These are phyloP conservation scores for Trypanosoma rangeli DNA, from an alignment of 208 protist species.

Conservation along the genomic window DNA sequence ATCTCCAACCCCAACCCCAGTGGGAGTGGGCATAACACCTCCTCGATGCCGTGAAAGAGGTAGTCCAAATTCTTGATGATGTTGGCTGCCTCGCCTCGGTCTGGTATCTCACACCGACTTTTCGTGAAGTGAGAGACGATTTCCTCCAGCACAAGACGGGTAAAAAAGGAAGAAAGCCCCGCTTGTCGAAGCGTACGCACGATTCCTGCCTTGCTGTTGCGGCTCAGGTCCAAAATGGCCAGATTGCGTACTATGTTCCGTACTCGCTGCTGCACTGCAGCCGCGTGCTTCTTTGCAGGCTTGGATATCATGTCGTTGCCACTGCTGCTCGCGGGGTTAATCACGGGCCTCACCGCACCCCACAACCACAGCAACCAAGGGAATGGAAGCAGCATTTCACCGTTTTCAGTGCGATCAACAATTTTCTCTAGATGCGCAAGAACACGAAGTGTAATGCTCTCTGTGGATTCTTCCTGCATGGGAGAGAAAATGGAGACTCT, in stretches of 20 bases:
- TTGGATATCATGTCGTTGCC: not conserved
- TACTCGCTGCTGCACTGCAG: constrained; percentile 43
- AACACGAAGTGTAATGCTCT: constrained; percentile 52
- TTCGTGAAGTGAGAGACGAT: constrained; percentile 63
- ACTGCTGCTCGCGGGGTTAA: constrained; percentile 14
- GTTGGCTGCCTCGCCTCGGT: constrained; percentile 50
- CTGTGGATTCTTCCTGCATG: constrained; percentile 37
- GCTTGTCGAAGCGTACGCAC: constrained; percentile 48
- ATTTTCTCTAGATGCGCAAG: constrained; percentile 82
- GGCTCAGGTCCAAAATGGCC: constrained; percentile 67
- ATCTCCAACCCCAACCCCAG: constrained; percentile 65
- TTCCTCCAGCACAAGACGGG: constrained; percentile 75
- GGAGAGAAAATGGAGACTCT: constrained; percentile 9
- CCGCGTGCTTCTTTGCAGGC: constrained; percentile 14
- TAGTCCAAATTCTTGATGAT: constrained; percentile 77
- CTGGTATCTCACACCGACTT: constrained; percentile 33
- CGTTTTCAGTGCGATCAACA: constrained; percentile 65
- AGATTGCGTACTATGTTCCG: constrained; percentile 71
- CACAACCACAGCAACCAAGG: constrained; percentile 86
- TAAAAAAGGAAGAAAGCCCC: constrained; percentile 40
- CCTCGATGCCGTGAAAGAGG: constrained; percentile 65
- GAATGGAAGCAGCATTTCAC: constrained; percentile 52
- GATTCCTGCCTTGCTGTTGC: constrained; percentile 54
- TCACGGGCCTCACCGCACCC: constrained; percentile 48
- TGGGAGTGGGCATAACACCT: constrained; percentile 57